These are phyloP conservation scores for Cubamyces lactineus DNA, from an alignment of 768 basidiomycete species.

Conservation along the genomic window DNA sequence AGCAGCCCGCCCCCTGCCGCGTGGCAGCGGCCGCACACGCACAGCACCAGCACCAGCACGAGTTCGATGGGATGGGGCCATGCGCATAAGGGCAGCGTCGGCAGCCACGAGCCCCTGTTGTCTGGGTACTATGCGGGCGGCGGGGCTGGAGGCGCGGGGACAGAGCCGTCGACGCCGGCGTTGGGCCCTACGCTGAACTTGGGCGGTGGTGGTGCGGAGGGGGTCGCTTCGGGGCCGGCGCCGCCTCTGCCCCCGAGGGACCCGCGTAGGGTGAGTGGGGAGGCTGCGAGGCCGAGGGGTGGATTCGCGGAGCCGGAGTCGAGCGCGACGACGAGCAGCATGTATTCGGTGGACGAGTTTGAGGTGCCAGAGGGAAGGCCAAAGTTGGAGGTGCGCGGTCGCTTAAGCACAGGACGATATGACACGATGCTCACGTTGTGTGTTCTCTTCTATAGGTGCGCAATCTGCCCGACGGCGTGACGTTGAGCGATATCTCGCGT, in stretches of 20 bases:
- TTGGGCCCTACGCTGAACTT: constrained; percentile 21
- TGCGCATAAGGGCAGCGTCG: constrained; percentile 52
- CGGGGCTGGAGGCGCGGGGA: constrained; percentile 11
- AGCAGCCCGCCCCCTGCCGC: constrained; percentile 47
- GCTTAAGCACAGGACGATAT: neutral
- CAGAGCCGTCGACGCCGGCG: constrained; percentile 27
- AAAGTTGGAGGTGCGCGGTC: constrained; percentile 11
- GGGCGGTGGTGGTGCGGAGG: constrained; percentile 12
- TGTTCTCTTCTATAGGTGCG: constrained; percentile 21
- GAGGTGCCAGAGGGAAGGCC: constrained; percentile 25
- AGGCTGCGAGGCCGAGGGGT: constrained; percentile 4
- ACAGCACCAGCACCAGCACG: constrained; percentile 33
- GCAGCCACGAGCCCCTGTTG: constrained; percentile 65
- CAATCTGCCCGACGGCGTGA: constrained; percentile 30
- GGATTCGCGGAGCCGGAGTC: constrained; percentile 2
- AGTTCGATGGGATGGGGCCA: constrained; percentile 40
- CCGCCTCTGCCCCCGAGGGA: constrained; percentile 12
- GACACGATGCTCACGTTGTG: neutral
- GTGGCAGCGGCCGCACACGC: constrained; percentile 25
- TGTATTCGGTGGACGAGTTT: constrained; percentile 25
- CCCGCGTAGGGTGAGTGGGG: constrained; percentile 9
- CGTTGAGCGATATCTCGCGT: constrained; percentile 28
- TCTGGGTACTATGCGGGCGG: constrained; percentile 32
- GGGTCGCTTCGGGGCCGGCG: neutral
- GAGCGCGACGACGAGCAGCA: constrained; percentile 26